Evolutionary conservation across 495 filamentous ascomycete genomes (phyloP).

Genomic region (Thozetella sp.): DNA sequence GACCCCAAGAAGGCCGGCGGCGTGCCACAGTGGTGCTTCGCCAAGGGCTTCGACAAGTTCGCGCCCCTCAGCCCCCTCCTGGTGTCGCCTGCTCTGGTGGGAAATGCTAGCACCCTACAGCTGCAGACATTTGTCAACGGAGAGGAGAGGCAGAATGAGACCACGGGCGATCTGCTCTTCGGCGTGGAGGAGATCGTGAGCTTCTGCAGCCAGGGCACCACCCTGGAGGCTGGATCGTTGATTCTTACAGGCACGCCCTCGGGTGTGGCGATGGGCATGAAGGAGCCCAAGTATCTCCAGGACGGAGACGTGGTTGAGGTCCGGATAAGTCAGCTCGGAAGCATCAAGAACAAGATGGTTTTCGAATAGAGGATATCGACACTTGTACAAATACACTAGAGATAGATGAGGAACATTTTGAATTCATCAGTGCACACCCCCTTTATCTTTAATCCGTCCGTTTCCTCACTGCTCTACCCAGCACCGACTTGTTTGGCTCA

Average conservation of each 20-base stretch:
- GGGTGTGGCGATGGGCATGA: slow-evolving; percentile 52
- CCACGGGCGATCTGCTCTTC: slow-evolving; percentile 21
- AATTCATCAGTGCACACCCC: no score
- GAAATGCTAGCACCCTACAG: slow-evolving; percentile 6
- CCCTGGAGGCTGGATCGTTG: slow-evolving; percentile 29
- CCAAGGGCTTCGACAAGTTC: slow-evolving; percentile 37
- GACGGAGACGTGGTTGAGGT: slow-evolving; percentile 64
- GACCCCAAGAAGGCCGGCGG: slow-evolving; percentile 26
- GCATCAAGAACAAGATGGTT: slow-evolving; percentile 39
- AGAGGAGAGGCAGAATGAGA: slow-evolving; percentile 19
- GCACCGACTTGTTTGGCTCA: no score
- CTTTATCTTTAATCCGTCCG: no score
- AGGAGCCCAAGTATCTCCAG: slow-evolving; percentile 55
- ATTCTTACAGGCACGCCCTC: slow-evolving; percentile 44
- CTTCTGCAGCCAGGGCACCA: slow-evolving; percentile 35
- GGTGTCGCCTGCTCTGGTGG: slow-evolving; percentile 31
- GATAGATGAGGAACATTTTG: neutral
- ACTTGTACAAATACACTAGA: neutral
- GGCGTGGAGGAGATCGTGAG: slow-evolving; percentile 16
- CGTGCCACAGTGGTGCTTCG: slow-evolving; percentile 29
- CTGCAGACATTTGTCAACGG: slow-evolving; percentile 24
- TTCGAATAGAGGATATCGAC: slow-evolving; percentile 9
- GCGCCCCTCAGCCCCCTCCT: slow-evolving; percentile 48
- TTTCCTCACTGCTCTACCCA: no score
- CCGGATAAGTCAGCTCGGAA: slow-evolving; percentile 34